Base-by-base conservation (phyloP, 2,329 filamentous ascomycete genomes). In the Rasamsonia emersonii region DNA sequence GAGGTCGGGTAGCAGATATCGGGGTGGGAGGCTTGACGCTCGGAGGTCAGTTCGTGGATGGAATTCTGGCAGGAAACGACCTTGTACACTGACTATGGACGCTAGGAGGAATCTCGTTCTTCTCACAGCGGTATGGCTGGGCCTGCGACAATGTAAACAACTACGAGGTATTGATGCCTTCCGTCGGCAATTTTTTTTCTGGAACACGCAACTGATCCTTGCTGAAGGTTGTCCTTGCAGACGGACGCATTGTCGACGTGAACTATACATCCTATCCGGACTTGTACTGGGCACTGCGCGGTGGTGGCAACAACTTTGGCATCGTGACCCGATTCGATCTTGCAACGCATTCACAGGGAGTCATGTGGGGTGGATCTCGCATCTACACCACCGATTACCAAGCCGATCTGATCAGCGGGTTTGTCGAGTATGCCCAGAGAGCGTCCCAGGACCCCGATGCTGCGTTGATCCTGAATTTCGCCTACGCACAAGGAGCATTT, bases 311-410 rank as follows among this genome's bases (percentile, higher is more conserved):
- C 42, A 61, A 61, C 36, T 52, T 61, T 32, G 51, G 44, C 16
- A 47, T 62, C 24, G 54, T 62, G 33, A 59, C 64, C 10, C 49
- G 45, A 7, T 61, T 61, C 36, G 57, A 64, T 14, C 45, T 69
- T 9, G 49, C 49, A 9, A 60, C 61, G 0, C 54, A 59, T 27
- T 47, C 53, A 1, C 56, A 48, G 5, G 57, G 54, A 9, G 18
- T 50, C 2, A 48, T 68, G 30, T 64, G 60, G 55, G 62, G 59
- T 19, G 60, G 61, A 5, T 33, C 48, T 3, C 47, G 48, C 11
- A 38, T 45, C 9, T 64, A 55, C 40, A 31, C 40, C 4, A 35
- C 40, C 15, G 47, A 50, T 11, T 36, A 50, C 2, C 54, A 58
- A 16, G 36, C 49, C 3, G 35, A 41, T 10, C 35, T 61, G 10